Evolutionary conservation across 345 rosid species (phyloP), one percentile per base, ranked within the genome.

Genomic region (Lenwebbia sp.): DNA sequence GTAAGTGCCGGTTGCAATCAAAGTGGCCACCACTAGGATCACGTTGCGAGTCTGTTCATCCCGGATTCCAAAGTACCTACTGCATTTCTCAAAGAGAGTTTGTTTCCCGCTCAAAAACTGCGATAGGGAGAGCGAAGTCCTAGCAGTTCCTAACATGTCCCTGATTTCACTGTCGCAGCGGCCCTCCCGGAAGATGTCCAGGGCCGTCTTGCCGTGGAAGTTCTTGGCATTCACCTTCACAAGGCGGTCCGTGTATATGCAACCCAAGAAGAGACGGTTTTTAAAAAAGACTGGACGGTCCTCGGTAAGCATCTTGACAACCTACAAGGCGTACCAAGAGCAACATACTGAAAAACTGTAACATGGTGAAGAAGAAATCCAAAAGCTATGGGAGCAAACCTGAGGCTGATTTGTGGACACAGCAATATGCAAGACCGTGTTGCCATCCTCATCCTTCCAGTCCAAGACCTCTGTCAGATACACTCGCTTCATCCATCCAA

Each of bases 361-460:
- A 51, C 76, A 37, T 57, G 65, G 65, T 57, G 54, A 37, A 84
- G 15, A 84, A 25, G 91, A 62, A 62, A 62, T 62, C 75, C 41
- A 15, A 15, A 30, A 62, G 15, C 75, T 30, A 13, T 30, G 41
- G 37, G 37, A 62, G 12, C 75, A 62, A 62, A 83, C 84, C 84
- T 83, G 9, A 26, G 2, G 21, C 41, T 83, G 44, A 41, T 54
- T 49, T 50, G 57, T 50, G 44, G 54, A n/a, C 23, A n/a, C 70
- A n/a, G 54, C 85, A 33, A 58, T 47, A 49, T 84, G 85, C 85
- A 84, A 84, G 25, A 84, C 85, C 37, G 85, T 84, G 85, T 84
- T 58, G 26, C 85, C 85, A 44, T 84, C 81, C 81, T 55, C 52
- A 40, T 84, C 85, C 76, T 84, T 84, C 85, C 81, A 84, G 70